Base-by-base conservation (phyloP, 1,284 basidiomycete genomes). In the Mixia osmundae region DNA sequence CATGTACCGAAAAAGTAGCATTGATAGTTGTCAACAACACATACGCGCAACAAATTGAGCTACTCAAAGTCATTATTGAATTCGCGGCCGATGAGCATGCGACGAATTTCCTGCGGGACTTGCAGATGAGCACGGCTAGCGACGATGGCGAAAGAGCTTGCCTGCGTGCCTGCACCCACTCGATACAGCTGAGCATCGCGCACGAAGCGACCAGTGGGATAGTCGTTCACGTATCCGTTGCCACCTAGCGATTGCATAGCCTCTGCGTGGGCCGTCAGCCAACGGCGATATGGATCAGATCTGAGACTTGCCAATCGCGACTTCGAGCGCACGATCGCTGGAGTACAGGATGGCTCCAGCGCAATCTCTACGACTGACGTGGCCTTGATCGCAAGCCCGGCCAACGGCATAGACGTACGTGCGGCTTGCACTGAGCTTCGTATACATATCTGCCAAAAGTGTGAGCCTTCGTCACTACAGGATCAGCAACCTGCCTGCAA, bases 351-450 rank as follows among this genome's bases (percentile, higher is more conserved):
- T 89, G 2, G 77, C 78, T 11, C 82, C 82, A 12, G 82, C 82
- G 48, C 82, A 89, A 52, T 89, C 82, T 79, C 72, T 62, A 44
- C 83, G 66, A 50, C 78, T 83, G 40, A 85, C 62, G 44, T 73
- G 68, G 2, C 77, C 79, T 20, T 61, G 60, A 56, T 89, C 83
- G 52, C 80, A 87, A 14, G 80, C 82, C 47, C 72, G 63, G 4
- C 77, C 82, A 16, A 94, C 85, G 18, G 80, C 76, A 56, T 94
- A 94, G 30, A 89, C 80, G 54, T 91, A 91, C 21, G 79, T 67
- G 37, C 87, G 65, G 39, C 77, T 76, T 4, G 85, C 78, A 47
- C 72, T 77, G 35, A 94, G 61, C 54, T 77, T 82, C 14, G 85
- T 91, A 55, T 91, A 94, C 85, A 94, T 94, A 56, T 94, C 85